A percentile compares a stretch with the other conserved stretches of the same genome.
These are phyloP conservation scores for Pyropia yezoensis DNA, from an alignment of 23 red algal genomes.

Conservation along the genomic window DNA sequence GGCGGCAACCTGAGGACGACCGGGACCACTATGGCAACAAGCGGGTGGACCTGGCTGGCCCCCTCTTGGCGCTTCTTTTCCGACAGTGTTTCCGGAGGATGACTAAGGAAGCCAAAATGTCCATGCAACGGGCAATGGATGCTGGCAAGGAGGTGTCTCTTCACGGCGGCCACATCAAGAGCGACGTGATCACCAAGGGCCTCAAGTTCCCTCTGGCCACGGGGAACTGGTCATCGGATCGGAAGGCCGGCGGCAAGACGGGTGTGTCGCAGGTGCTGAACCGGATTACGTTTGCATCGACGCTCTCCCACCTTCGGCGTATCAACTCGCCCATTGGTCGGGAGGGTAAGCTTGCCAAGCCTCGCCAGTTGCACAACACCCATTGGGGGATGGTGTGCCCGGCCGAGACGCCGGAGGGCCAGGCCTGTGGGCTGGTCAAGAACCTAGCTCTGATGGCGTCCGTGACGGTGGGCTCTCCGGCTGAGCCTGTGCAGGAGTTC, in stretches of 20 bases:
- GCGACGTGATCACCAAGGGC: slow-evolving; percentile 77
- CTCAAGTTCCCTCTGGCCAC: slow-evolving; percentile 94
- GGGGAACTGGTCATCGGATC: slow-evolving; percentile 79
- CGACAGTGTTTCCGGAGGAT: slow-evolving; percentile 80
- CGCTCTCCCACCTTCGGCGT: slow-evolving; percentile 88
- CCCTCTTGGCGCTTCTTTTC: slow-evolving; percentile 78
- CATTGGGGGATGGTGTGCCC: slow-evolving; percentile 99
- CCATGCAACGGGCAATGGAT: slow-evolving; percentile 4
- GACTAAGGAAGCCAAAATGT: slow-evolving; percentile 45
- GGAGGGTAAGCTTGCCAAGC: slow-evolving; percentile 99
- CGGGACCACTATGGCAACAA: slow-evolving; percentile 99
- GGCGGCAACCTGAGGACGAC: slow-evolving; percentile 76
- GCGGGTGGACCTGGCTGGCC: slow-evolving; percentile 87
- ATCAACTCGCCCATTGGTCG: slow-evolving; percentile 97
- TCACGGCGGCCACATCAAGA: slow-evolving; percentile 70
- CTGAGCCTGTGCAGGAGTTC: slow-evolving; percentile 61
- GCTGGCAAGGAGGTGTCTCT: slow-evolving; percentile 12
- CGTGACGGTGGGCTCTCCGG: slow-evolving; percentile 74
- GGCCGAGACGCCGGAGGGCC: slow-evolving; percentile 97
- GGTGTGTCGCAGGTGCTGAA: slow-evolving; percentile 98
- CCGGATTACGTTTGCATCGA: slow-evolving; percentile 91
- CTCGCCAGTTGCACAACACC: slow-evolving; percentile 98
- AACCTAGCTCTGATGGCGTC: slow-evolving; percentile 98
- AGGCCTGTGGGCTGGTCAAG: slow-evolving; percentile 92
- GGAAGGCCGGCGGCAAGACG: slow-evolving; percentile 55